Evolutionary conservation across 352 stramenopile species (phyloP), one percentile per base, ranked within the genome.

Genomic region (Globisporangium takayamanum): DNA sequence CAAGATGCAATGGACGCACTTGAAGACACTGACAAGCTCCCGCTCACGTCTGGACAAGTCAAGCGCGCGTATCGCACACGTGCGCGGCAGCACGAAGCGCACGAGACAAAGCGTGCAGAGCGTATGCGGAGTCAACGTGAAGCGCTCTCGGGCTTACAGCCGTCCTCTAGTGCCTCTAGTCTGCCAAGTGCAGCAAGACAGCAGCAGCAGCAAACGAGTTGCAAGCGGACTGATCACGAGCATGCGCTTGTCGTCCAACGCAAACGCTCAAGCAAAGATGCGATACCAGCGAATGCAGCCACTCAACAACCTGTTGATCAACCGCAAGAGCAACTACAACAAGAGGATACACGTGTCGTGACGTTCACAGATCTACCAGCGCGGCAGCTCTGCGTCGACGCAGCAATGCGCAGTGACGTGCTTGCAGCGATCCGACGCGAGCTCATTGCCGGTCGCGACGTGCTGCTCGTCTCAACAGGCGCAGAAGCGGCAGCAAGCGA

Each of bases 31-130:
- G n/a, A n/a, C 44, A 63, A 11, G 14, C 49, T 59, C 22, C 63
- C 63, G 2, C 50, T 72, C 39, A 84, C 70, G 1, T 76, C 82
- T 8, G 69, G 57, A 6, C 73, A 82, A 47, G 69, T 87, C 44
- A 68, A 76, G 16, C 60, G 73, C 36, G 65, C 63, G 46, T 87
- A 85, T 53, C 64, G 69, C 28, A 37, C 55, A 2, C 68, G 75
- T 2, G 73, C 74, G 6, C 53, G 74, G 6, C 61, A 56, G 28
- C 60, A 81, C 51, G 74, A 87, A 36, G 54, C 28, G 0, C 45
- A 50, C 12, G 59, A 67, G 18, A 60, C 60, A 20, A 64, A 53
- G 1, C 66, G 70, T 7, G 39, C 54, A 18, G 28, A 52, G 20
- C 46, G 60, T 5, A 60, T 6, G 37, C 57, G 44, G 1, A 50